Base-by-base conservation (phyloP, 208 protist species). In the Trypanosoma mega region DNA sequence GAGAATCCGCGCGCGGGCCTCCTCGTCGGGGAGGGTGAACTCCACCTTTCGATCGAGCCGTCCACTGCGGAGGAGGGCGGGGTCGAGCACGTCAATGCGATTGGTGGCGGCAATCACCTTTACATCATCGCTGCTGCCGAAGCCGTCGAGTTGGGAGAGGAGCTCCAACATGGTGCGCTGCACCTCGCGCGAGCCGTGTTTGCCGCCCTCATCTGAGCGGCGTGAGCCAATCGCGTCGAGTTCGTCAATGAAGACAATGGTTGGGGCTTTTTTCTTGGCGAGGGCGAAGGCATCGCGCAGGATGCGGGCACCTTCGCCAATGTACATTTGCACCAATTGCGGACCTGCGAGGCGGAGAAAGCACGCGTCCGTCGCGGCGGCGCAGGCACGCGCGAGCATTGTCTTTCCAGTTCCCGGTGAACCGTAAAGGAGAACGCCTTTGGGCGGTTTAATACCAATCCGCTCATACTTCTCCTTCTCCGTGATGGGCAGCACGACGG, bases 171-270 rank as follows among this genome's bases (percentile, higher is more conserved):
- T 99, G 2, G 99, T 99, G 31, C 99, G 87, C 80, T 99, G 98
- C 61, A 99, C 97, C 74, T 99, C 98, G 45, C 98, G 68, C 60
- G 98, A 98, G 63, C 98, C 99, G 36, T 96, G 91, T 56, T 98
- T 90, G 51, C 99, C 99, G 46, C 59, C 75, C 68, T 97, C 94
- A 57, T 98, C 97, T n/a, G 92, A 97, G 49, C 98, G 89, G 71
- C 98, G 98, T 7, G 98, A 99, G 48, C 99, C 99, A 46, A 99
- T 97, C 31, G 99, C 99, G 74, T 99, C 99, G 14, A 99, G 89
- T 78, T 99, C 98, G 69, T 99, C 99, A 67, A 99, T 99, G 74
- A 99, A 99, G 52, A 99, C 99, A 68, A 99, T 99, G 9, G 98
- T 89, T 4, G 98, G 98, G 9, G 92, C 88, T 75, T 99, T 99